Percentiles rank a stretch among this genome's conserved stretches.
Conservation (phyloP, 192 early-diverging fungal species). For the Ambispora gerdemannii region DNA sequence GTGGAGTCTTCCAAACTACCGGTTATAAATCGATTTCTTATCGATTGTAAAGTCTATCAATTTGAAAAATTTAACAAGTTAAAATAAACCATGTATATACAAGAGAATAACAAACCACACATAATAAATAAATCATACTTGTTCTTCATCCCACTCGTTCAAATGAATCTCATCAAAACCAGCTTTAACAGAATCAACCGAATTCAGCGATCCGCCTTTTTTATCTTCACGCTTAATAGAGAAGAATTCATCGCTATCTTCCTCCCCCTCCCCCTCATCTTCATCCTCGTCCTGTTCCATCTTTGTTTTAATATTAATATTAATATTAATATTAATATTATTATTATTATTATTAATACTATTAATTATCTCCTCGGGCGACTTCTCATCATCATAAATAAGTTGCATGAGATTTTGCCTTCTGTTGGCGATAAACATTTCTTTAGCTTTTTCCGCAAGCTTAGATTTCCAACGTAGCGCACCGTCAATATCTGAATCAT, state of each 20-base stretch:
- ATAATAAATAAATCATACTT: conserved; percentile 31
- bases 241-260: conserved; percentile 61
- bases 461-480: conserved; percentile 68
- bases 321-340: too few species aligned
- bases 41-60: conserved; percentile 53
- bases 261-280: conserved; percentile 42
- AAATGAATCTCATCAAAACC: conserved; percentile 55
- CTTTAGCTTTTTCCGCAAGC: conserved; percentile 58
- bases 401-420: conserved; percentile 86
- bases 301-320: too few species aligned
- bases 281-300: conserved; percentile 44
- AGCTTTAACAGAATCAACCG: conserved; percentile 72
- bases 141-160: conserved; percentile 66
- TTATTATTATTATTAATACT: too few species aligned
- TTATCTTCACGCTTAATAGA: conserved; percentile 44
- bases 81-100: conserved; percentile 7
- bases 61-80: conserved; percentile 16
- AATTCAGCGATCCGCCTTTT: conserved; percentile 33
- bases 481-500: conserved; percentile 45
- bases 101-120: neutral
- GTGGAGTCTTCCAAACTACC: conserved; percentile 49
- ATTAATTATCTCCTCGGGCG: conserved; percentile 47
- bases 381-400: conserved; percentile 69
- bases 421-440: conserved; percentile 51
- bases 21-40: conserved; percentile 78